phyloP scores from a whole-genome alignment of 768 basidiomycete species.

The Mycena vitilis region DNA sequence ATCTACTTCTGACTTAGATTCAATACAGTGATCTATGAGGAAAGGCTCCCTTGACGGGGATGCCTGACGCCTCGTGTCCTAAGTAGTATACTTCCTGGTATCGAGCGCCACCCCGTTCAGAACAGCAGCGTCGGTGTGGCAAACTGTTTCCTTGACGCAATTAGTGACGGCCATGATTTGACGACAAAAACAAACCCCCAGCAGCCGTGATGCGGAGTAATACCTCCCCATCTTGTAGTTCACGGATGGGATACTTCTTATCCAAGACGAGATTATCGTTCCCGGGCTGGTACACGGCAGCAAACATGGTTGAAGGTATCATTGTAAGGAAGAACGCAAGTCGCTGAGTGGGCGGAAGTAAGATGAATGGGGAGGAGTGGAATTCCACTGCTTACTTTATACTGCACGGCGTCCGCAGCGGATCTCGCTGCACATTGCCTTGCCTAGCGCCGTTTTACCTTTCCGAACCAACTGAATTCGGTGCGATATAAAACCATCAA shows the following conservation, averaged over 20 bases:
- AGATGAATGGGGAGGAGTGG: too few relatives aligned
- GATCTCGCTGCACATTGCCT: too few relatives aligned
- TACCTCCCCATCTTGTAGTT: constrained; percentile 23
- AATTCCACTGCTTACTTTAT: too few relatives aligned
- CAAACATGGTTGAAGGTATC: constrained; percentile 28
- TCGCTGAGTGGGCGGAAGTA: too few relatives aligned
- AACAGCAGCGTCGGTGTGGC: constrained; percentile 30
- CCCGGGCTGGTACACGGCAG: constrained; percentile 23
- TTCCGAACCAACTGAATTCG: too few relatives aligned
- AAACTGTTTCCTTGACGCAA: too few relatives aligned
- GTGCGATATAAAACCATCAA: too few relatives aligned
- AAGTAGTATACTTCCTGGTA: constrained; percentile 21
- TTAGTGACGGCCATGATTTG: too few relatives aligned
- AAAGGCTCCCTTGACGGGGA: constrained; percentile 16
- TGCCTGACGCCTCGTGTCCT: constrained; percentile 32
- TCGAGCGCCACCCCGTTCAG: constrained; percentile 25
- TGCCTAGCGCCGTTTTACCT: too few relatives aligned
- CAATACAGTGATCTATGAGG: not conserved
- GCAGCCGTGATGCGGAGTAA: constrained; percentile 31
- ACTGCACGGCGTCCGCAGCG: too few relatives aligned
- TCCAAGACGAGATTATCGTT: constrained; percentile 23
- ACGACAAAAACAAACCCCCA: constrained; percentile 26
- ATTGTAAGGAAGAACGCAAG: too few relatives aligned
- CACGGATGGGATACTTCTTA: constrained; percentile 26
- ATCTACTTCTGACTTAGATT: constrained; percentile 7